phyloP scores from a whole-genome alignment of 306 rosid genomes.

The Pterocarpus macrocarpus region DNA sequence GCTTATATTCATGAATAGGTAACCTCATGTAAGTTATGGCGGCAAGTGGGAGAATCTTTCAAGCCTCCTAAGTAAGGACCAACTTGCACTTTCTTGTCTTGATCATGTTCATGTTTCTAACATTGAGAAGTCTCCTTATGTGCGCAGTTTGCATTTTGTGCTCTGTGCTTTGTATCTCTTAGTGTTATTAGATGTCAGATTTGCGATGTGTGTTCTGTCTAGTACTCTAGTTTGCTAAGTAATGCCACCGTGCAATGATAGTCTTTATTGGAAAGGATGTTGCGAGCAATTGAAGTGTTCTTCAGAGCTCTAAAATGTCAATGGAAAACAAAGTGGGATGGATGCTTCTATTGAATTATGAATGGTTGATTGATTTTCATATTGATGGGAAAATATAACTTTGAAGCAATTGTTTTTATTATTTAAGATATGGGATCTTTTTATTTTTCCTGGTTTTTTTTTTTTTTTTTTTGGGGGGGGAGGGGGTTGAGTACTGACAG shows the following conservation, averaged over 20 bases:
- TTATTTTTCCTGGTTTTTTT: background rate
- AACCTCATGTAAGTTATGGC: slow-evolving; percentile 96
- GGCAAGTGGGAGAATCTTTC: slow-evolving; percentile 99
- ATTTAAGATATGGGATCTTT: background rate
- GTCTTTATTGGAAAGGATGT: slow-evolving; percentile 22
- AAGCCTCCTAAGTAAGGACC: slow-evolving; percentile 95
- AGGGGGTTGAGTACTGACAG: background rate
- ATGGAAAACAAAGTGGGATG: slow-evolving; percentile 5
- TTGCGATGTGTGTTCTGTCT: slow-evolving; percentile 2
- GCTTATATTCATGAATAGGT: slow-evolving; percentile 66
- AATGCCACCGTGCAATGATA: slow-evolving; percentile 15
- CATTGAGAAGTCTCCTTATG: slow-evolving; percentile 19
- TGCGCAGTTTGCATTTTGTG: background rate
- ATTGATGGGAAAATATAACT: slow-evolving; percentile 8
- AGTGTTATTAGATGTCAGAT: slow-evolving; percentile 33
- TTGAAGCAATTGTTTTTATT: slow-evolving; percentile 26
- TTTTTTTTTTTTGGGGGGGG: background rate
- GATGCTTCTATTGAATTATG: slow-evolving; percentile 31
- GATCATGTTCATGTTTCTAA: slow-evolving; percentile 32
- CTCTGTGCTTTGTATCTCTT: slow-evolving; percentile 33
- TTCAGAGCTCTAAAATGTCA: background rate
- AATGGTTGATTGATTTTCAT: slow-evolving; percentile 38
- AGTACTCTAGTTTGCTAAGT: background rate
- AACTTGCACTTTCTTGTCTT: slow-evolving; percentile 28
- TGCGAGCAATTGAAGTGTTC: slow-evolving; percentile 19